Conservation (phyloP, 495 filamentous ascomycete species). For the Jackrogersella multiformis region DNA sequence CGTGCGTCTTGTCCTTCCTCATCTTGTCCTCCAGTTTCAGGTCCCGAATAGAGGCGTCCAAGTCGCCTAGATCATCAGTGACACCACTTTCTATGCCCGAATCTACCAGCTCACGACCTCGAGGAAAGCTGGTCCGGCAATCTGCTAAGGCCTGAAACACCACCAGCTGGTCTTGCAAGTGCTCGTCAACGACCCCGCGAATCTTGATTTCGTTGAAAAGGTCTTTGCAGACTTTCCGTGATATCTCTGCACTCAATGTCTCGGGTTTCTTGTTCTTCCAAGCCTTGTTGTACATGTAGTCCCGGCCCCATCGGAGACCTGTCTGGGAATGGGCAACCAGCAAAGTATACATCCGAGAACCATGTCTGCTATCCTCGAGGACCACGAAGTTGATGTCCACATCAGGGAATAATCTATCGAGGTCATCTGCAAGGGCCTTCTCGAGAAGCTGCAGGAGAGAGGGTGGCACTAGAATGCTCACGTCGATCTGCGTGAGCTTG, state of each 20-base stretch:
- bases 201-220: constrained; percentile 65
- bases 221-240: constrained; percentile 62
- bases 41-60: constrained; percentile 24
- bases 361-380: constrained; percentile 67
- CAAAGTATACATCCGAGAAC: constrained; percentile 73
- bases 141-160: constrained; percentile 80
- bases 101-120: constrained; percentile 8
- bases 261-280: constrained; percentile 57
- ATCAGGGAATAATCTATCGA: constrained; percentile 53
- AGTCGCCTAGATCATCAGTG: constrained; percentile 1
- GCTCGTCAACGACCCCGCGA: constrained; percentile 70
- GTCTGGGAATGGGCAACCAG: constrained; percentile 73
- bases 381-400: constrained; percentile 60
- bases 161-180: constrained; percentile 82
- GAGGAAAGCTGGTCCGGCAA: constrained; percentile 57
- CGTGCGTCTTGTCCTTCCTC: constrained; percentile 47
- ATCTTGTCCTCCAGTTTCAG: constrained; percentile 41
- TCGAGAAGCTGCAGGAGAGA: constrained; percentile 54
- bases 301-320: constrained; percentile 71
- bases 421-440: constrained; percentile 47
- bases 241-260: constrained; percentile 51
- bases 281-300: constrained; percentile 63
- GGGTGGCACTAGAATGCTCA: constrained; percentile 65
- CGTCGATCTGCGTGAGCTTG: constrained; percentile 64
- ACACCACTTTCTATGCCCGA: constrained; percentile 16